phyloP scores from a whole-genome alignment of 2,329 filamentous ascomycete species.

The Colletotrichum sublineola region DNA sequence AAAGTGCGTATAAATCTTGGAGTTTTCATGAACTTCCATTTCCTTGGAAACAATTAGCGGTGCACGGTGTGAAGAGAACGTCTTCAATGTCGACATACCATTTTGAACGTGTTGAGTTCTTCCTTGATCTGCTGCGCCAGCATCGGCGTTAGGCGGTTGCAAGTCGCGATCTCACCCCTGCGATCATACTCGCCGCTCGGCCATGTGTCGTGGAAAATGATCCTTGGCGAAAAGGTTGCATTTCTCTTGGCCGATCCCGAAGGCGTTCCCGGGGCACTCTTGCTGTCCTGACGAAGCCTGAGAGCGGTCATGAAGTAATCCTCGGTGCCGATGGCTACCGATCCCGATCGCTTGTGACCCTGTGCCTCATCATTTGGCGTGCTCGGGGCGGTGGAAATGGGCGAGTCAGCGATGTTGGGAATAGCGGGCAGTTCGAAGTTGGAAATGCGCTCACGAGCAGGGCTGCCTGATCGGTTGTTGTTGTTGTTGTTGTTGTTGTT shows the following conservation, averaged over 20 bases:
- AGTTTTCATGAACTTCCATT: constrained; percentile 99
- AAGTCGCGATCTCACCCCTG: constrained; percentile 94
- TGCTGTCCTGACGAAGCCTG: constrained; percentile 80
- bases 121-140: constrained; percentile 99
- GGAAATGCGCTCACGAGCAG: constrained; percentile 35
- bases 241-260: constrained; percentile 73
- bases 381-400: constrained; percentile 86
- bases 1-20: constrained; percentile 99
- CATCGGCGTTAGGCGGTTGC: constrained; percentile 96
- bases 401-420: constrained; percentile 79
- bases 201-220: constrained; percentile 97
- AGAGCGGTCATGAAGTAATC: constrained; percentile 90
- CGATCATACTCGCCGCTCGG: constrained; percentile 96
- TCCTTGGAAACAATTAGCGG: constrained; percentile 74
- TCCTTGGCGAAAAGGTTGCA: constrained; percentile 88
- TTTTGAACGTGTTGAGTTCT: constrained; percentile 99
- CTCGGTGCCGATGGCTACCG: constrained; percentile 81
- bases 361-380: constrained; percentile 85
- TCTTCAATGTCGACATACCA: constrained; percentile 72
- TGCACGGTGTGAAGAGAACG: background rate
- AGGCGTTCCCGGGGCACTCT: constrained; percentile 85
- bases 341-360: constrained; percentile 75
- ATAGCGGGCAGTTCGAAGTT: constrained; percentile 66
- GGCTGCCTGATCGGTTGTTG: constrained; percentile 24
- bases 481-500: background rate